These are phyloP conservation scores for Phytophthora pluvialis DNA, from an alignment of 352 stramenopile species.

Conservation along the genomic window DNA sequence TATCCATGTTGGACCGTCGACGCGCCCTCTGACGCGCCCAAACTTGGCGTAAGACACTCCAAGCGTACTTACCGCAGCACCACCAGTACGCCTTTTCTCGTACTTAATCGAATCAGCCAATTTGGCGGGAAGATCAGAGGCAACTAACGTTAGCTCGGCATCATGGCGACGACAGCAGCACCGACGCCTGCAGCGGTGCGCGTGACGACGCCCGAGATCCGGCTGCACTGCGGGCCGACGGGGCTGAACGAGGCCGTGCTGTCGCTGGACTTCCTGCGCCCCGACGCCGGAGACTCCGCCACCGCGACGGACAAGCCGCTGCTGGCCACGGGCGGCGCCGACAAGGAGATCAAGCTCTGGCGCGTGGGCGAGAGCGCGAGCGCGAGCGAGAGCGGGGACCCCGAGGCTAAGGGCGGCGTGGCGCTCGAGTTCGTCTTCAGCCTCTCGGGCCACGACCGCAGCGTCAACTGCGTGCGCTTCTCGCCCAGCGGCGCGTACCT, in stretches of 20 bases:
- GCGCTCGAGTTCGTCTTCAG: constrained; percentile 84
- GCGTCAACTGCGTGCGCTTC: constrained; percentile 93
- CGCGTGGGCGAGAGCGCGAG: constrained; percentile 50
- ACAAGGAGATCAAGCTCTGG: constrained; percentile 92
- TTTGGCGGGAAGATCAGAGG: constrained; percentile 6
- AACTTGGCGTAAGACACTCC: not conserved
- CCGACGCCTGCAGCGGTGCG: constrained; percentile 39
- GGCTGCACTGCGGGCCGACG: constrained; percentile 86
- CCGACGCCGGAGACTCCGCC: not conserved
- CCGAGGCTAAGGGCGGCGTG: constrained; percentile 3
- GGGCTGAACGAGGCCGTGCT: constrained; percentile 89
- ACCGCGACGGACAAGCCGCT: constrained; percentile 27
- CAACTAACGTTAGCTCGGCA: not conserved
- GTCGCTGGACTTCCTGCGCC: constrained; percentile 79
- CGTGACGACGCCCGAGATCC: constrained; percentile 84
- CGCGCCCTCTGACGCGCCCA: constrained; percentile 2
- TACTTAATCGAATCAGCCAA: constrained; percentile 1
- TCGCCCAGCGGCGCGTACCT: constrained; percentile 86
- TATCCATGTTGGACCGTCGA: constrained; percentile 13
- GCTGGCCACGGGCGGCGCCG: constrained; percentile 81
- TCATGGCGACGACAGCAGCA: not conserved
- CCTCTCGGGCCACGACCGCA: constrained; percentile 88
- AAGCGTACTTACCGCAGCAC: not conserved
- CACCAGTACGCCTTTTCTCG: too few species aligned
- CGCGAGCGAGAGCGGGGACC: constrained; percentile 27